Evolutionary conservation across 2,329 filamentous ascomycete genomes (phyloP).

Genomic region (Dactylellina leptospora): DNA sequence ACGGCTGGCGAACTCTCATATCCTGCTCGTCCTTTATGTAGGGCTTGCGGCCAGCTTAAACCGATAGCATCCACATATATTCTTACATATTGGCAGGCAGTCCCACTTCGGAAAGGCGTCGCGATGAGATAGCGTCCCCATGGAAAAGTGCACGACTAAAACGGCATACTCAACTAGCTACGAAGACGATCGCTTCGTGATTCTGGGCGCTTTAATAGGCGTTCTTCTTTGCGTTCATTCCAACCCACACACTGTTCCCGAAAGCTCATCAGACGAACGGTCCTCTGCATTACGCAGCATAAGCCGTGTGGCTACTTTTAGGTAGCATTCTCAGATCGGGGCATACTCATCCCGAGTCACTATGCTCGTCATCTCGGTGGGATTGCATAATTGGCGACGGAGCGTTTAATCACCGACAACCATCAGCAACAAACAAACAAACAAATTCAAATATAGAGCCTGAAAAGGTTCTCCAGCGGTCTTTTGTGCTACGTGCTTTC

Average conservation of each 20-base stretch:
- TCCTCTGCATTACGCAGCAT: conserved; percentile 39
- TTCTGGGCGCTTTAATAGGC: conserved; percentile 14
- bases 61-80: conserved; percentile 32
- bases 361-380: conserved; percentile 5
- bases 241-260: conserved; percentile 33
- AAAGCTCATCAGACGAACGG: conserved; percentile 31
- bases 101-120: conserved; percentile 47
- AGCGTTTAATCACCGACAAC: conserved; percentile 30
- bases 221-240: conserved; percentile 28
- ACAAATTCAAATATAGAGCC: background rate
- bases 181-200: conserved; percentile 34
- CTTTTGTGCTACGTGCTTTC: conserved; percentile 53
- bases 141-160: conserved; percentile 24
- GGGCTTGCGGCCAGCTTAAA: conserved; percentile 35
- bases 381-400: conserved; percentile 11
- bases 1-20: conserved; percentile 50
- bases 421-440: conserved; percentile 1
- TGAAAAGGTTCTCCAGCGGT: conserved; percentile 20
- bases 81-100: conserved; percentile 37
- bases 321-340: conserved; percentile 33
- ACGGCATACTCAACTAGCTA: conserved; percentile 12
- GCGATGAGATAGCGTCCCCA: conserved; percentile 11
- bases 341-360: conserved; percentile 23
- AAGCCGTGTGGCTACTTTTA: conserved; percentile 33
- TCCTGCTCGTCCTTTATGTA: conserved; percentile 25